Percentiles rank a stretch among this genome's conserved stretches.
Conservation (phyloP, 1,139 yeast genomes). For the Geotrichum siamense region DNA sequence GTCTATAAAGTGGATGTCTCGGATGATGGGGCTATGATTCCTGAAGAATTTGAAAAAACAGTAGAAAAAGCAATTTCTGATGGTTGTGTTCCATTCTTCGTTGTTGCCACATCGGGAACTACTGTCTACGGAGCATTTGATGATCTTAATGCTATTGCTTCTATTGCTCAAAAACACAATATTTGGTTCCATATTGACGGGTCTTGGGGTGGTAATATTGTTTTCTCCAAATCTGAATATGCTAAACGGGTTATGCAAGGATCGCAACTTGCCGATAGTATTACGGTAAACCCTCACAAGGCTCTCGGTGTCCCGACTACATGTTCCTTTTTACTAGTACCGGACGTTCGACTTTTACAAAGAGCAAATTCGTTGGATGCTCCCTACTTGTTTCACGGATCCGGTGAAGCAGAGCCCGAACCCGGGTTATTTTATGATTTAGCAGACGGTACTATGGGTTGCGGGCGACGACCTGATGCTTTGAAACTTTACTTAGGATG, state of each 20-base stretch:
- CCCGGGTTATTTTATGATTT: constrained; percentile 45
- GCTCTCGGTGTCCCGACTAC: constrained; percentile 89
- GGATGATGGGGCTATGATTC: constrained; percentile 50
- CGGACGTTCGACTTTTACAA: constrained; percentile 59
- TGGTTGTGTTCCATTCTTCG: constrained; percentile 66
- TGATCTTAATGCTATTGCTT: constrained; percentile 50
- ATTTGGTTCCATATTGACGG: constrained; percentile 84
- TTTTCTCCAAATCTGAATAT: constrained; percentile 50
- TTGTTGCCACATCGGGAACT: constrained; percentile 84
- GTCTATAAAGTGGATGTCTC: constrained; percentile 61
- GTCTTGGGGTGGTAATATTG: constrained; percentile 85
- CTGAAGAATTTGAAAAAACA: constrained; percentile 41
- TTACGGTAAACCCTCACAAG: constrained; percentile 82
- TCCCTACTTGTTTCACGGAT: constrained; percentile 70
- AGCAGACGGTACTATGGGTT: constrained; percentile 90
- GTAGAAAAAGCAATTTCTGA: constrained; percentile 40
- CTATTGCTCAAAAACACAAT: constrained; percentile 47
- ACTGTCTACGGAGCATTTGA: constrained; percentile 85
- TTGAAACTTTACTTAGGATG: constrained; percentile 73
- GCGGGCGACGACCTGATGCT: constrained; percentile 82
- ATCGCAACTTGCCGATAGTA: constrained; percentile 60
- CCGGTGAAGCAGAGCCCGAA: constrained; percentile 40
- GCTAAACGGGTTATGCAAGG: constrained; percentile 45
- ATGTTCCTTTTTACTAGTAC: constrained; percentile 70
- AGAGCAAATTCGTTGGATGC: constrained; percentile 71